phyloP scores from a whole-genome alignment of 768 basidiomycete species.

The Galerina sulciceps region DNA sequence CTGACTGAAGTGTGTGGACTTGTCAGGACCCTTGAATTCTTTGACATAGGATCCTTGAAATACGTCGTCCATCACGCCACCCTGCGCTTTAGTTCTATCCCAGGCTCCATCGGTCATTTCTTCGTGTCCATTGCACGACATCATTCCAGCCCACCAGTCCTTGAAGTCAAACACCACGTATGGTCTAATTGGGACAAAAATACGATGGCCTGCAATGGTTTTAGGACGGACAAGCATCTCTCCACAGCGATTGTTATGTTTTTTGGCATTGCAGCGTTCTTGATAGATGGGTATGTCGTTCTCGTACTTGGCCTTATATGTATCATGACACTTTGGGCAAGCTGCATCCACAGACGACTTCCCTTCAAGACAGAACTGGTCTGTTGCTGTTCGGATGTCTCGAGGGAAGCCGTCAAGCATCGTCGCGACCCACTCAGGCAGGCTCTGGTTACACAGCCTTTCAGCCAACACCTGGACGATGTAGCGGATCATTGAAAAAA shows the following conservation, averaged over 20 bases:
- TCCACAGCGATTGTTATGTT: not conserved
- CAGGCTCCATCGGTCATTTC: conserved; percentile 4
- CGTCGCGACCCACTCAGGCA: not conserved
- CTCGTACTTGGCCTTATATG: not conserved
- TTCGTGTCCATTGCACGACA: not conserved
- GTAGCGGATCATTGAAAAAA: not conserved
- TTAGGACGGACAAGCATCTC: conserved; percentile 1
- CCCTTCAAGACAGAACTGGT: not conserved
- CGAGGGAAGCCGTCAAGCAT: not conserved
- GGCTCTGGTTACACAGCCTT: too few relatives aligned
- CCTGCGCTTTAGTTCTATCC: not conserved
- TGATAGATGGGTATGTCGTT: conserved; percentile 1
- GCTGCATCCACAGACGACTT: conserved; percentile 5
- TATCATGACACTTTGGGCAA: conserved; percentile 7
- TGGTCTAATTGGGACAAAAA: conserved; percentile 6
- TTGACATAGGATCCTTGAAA: not conserved
- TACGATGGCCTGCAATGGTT: not conserved
- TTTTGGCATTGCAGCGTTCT: not conserved
- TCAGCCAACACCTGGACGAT: not conserved
- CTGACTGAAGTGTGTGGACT: not conserved
- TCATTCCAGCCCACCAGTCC: not conserved
- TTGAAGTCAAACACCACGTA: conserved; percentile 1
- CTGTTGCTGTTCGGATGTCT: conserved; percentile 6
- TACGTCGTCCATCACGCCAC: not conserved
- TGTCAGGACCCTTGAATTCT: not conserved